Evolutionary conservation across 352 stramenopile genomes (phyloP), one percentile per base, ranked within the genome.

Genomic region (Elongisporangium prolatum): DNA sequence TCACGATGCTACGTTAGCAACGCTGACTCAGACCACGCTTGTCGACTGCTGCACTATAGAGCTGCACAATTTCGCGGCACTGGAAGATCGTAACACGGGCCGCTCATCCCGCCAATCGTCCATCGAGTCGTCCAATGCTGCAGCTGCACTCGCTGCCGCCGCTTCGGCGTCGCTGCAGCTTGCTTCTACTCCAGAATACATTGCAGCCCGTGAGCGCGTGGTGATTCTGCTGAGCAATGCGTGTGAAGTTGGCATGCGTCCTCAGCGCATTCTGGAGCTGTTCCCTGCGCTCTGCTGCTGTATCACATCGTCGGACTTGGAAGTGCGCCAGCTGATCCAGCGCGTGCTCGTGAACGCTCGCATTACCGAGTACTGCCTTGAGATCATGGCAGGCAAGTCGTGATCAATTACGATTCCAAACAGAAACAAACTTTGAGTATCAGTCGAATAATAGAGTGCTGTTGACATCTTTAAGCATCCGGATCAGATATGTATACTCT

Each of bases 241-340:
- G 13, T 62, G 71, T 5, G 80, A 90, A 54, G 77, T 84, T 4
- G 71, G 72, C 0, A 61, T 93, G 62, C 71, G 67, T 13, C 69
- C 81, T 21, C 77, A 68, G 10, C 81, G 72, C 56, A 62, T 93
- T 21, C 65, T 93, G 38, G 78, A 84, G 52, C 77, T 95, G 72
- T 95, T 90, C 61, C 72, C 77, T 3, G 68, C 82, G 22, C 63
- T 95, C n/a, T 95, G 86, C 48, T 69, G 64, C 18, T 92, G 82
- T 66, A 95, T 95, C 55, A 80, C 77, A 49, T 91, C 80, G 21
- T 65, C 67, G 14, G 72, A 88, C 50, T 56, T 77, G 16, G 73
- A 88, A 50, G 80, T 95, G 20, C 86, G 86, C 0, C 57, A 67
- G 49, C 72, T 89, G 11, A 75, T 95, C 44, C 86, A 93, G 61